These are phyloP conservation scores for Aurantiochytrium sp. DNA, from an alignment of 108 stramenopile genomes.

Conservation along the genomic window DNA sequence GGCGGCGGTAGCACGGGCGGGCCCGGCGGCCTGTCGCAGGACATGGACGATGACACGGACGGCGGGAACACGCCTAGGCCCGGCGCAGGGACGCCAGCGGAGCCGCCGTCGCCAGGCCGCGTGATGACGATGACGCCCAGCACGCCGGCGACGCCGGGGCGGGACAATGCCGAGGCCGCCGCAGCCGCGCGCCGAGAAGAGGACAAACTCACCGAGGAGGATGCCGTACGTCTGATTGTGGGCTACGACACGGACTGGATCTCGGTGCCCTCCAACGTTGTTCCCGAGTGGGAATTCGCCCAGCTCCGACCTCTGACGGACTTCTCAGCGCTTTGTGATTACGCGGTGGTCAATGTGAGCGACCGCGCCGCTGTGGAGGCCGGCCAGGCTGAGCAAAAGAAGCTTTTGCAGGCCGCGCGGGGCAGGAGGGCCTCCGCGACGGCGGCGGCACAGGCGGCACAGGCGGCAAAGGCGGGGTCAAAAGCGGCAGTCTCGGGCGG, in stretches of 20 bases:
- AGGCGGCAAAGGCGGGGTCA: background rate
- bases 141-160: background rate
- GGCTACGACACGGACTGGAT: slow-evolving; percentile 29
- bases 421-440: background rate
- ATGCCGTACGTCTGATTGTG: background rate
- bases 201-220: background rate
- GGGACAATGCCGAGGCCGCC: background rate
- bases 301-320: background rate
- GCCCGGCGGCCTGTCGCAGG: background rate
- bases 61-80: background rate
- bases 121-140: background rate
- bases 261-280: background rate
- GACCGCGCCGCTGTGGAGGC: slow-evolving; percentile 5
- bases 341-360: background rate
- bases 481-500: no score
- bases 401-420: background rate
- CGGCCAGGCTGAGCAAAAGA: background rate
- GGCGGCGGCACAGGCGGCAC: background rate
- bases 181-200: background rate
- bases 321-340: background rate
- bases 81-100: background rate
- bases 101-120: background rate
- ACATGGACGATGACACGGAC: background rate
- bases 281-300: slow-evolving; percentile 5
- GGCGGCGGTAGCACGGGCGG: no score